A percentile compares a stretch with the other conserved stretches of the same genome.
These are phyloP conservation scores for Ocimum tenuiflorum DNA, from an alignment of 257 asterid genomes.

Conservation along the genomic window DNA sequence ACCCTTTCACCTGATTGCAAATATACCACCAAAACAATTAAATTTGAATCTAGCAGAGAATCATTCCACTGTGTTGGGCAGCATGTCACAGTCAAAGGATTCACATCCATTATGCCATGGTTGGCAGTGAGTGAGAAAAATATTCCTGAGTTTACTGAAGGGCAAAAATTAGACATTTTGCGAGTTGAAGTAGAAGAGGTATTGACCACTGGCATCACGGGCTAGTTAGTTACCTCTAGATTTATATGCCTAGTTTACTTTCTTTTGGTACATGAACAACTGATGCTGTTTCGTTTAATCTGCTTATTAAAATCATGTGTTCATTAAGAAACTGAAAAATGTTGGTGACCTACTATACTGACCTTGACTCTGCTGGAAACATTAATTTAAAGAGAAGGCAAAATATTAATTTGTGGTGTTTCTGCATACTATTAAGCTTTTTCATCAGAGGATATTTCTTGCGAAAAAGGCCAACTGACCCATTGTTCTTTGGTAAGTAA, in stretches of 20 bases:
- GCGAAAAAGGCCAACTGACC: neutral
- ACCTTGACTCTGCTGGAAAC: neutral
- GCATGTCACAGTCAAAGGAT: slow-evolving; percentile 56
- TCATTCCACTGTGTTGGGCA: slow-evolving; percentile 66
- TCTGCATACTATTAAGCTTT: neutral
- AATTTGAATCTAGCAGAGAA: slow-evolving; percentile 71
- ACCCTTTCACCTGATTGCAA: slow-evolving; percentile 80
- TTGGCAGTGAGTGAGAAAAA: slow-evolving; percentile 64
- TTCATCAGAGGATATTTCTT: neutral
- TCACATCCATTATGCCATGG: slow-evolving; percentile 91
- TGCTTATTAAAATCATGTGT: neutral
- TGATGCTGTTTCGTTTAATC: neutral
- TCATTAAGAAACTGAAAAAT: neutral
- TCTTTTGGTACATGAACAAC: slow-evolving; percentile 11
- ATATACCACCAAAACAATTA: slow-evolving; percentile 63
- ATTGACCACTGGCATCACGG: slow-evolving; percentile 4
- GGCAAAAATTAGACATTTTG: slow-evolving; percentile 54
- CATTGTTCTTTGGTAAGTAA: neutral
- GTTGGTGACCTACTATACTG: neutral
- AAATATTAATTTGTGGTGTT: too few relatives aligned
- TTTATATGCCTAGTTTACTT: slow-evolving; percentile 2
- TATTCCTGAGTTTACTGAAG: slow-evolving; percentile 63
- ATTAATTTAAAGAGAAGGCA: neutral
- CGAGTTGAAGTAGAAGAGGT: slow-evolving; percentile 71
- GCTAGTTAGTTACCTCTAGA: neutral